Percentiles rank a stretch among this genome's conserved stretches.
Conservation (phyloP, 257 asterid species). For the Dorcoceras hygrometricum region DNA sequence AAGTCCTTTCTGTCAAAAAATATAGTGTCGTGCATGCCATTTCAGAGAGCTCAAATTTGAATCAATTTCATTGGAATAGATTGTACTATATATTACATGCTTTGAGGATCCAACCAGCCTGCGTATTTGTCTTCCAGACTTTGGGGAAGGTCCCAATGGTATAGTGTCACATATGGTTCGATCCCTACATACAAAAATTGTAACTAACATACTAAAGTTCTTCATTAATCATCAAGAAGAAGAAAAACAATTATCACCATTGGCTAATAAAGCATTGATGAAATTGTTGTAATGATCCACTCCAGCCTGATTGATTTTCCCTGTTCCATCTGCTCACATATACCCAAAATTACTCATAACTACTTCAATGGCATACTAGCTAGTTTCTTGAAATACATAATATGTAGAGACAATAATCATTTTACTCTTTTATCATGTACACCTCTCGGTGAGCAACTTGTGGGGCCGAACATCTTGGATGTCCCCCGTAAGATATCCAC, state of each 20-base stretch:
- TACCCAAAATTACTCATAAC: not conserved
- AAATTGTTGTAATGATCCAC: conserved; percentile 75
- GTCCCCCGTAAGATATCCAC: too few species aligned
- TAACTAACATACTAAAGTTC: too few species aligned
- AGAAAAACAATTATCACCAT: conserved; percentile 36
- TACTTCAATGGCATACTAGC: too few species aligned
- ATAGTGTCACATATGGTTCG: conserved; percentile 78
- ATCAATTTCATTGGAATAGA: too few species aligned
- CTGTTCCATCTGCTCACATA: conserved; percentile 63
- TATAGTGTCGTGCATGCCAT: too few species aligned
- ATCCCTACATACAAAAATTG: conserved; percentile 44
- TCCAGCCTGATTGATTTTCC: conserved; percentile 74
- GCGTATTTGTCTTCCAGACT: conserved; percentile 58
- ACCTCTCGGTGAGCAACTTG: too few species aligned
- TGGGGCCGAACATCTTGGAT: too few species aligned
- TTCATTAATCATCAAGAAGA: too few species aligned
- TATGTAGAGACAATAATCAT: too few species aligned
- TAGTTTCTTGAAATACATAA: too few species aligned
- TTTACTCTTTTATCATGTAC: too few species aligned
- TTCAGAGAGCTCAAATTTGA: too few species aligned
- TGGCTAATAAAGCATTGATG: conserved; percentile 66
- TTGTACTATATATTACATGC: conserved; percentile 57
- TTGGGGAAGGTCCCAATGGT: conserved; percentile 97
- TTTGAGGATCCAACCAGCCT: conserved; percentile 70
- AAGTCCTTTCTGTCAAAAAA: conserved; percentile 57